These are phyloP conservation scores for Gamarada debralockiae DNA, from an alignment of 495 filamentous ascomycete genomes.

Conservation along the genomic window DNA sequence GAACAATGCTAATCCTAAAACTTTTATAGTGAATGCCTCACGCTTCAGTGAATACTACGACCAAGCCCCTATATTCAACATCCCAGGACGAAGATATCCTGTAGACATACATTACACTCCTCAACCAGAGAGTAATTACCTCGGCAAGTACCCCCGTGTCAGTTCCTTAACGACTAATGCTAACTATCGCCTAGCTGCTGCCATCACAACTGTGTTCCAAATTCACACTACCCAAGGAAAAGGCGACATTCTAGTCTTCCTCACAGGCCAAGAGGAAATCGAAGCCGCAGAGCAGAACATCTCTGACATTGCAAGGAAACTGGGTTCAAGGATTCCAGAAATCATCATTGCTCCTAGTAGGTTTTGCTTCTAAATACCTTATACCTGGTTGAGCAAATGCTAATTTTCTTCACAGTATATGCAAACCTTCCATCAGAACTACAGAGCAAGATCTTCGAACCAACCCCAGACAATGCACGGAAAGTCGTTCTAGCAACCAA, in stretches of 20 bases:
- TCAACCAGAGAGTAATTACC: constrained; percentile 91
- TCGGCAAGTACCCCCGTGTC: no score
- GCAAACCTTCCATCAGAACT: no score
- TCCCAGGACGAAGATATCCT: constrained; percentile 85
- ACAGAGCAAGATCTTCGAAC: constrained; percentile 87
- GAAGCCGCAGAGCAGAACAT: constrained; percentile 79
- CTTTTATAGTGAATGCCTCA: no score
- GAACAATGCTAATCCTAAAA: no score
- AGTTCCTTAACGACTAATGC: no score
- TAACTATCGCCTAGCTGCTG: no score
- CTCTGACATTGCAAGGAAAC: constrained; percentile 73
- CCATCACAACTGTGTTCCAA: constrained; percentile 91
- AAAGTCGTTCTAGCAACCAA: constrained; percentile 90
- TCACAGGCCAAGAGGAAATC: constrained; percentile 90
- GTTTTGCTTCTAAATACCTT: no score
- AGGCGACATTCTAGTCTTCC: constrained; percentile 88
- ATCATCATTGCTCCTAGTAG: constrained; percentile 83
- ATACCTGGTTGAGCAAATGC: no score
- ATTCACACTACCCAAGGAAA: constrained; percentile 85
- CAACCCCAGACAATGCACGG: constrained; percentile 71
- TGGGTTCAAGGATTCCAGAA: constrained; percentile 79
- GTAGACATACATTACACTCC: constrained; percentile 92
- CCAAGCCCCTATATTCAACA: constrained; percentile 92
- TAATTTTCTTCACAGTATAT: no score
- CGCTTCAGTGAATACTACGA: constrained; percentile 95